Percentiles rank a stretch among this genome's conserved stretches.
phyloP scores from a whole-genome alignment of 768 basidiomycete species.

The Cystobasidium ongulense region DNA sequence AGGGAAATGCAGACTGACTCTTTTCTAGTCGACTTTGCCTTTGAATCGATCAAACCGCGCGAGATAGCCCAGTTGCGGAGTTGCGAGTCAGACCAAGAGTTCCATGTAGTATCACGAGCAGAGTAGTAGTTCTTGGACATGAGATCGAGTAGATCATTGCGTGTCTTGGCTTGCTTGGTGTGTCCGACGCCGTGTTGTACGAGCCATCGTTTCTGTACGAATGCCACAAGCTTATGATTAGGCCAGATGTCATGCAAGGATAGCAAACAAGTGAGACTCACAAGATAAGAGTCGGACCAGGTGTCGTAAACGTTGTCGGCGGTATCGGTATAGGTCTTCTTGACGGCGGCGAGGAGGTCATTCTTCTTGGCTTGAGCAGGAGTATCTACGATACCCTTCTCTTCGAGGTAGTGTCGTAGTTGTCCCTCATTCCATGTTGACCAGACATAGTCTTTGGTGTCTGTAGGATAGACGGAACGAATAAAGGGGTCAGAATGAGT shows the following conservation, averaged over 20 bases:
- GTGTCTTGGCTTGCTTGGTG: constrained; percentile 55
- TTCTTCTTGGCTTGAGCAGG: constrained; percentile 57
- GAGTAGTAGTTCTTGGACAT: constrained; percentile 74
- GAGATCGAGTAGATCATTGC: constrained; percentile 55
- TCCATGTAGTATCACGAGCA: constrained; percentile 35
- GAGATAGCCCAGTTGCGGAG: constrained; percentile 39
- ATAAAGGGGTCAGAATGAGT: background rate
- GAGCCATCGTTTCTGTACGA: constrained; percentile 17
- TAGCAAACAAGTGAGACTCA: constrained; percentile 44
- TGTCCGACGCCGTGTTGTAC: constrained; percentile 61
- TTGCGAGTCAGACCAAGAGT: constrained; percentile 38
- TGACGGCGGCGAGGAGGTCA: constrained; percentile 63
- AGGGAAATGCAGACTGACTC: background rate
- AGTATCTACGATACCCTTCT: constrained; percentile 63
- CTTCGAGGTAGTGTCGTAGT: constrained; percentile 63
- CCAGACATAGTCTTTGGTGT: constrained; percentile 76
- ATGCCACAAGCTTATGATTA: background rate
- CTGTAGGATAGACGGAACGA: constrained; percentile 45
- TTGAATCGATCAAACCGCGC: constrained; percentile 37
- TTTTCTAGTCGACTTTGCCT: constrained; percentile 27
- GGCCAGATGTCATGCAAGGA: background rate
- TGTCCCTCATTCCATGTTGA: constrained; percentile 72
- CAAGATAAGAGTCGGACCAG: constrained; percentile 80
- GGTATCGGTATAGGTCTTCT: constrained; percentile 58
- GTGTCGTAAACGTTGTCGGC: constrained; percentile 65